Percentiles rank a stretch among this genome's conserved stretches.
These are phyloP conservation scores for Orbilia blumenaviensis DNA, from an alignment of 2,329 filamentous ascomycete genomes.

Conservation along the genomic window DNA sequence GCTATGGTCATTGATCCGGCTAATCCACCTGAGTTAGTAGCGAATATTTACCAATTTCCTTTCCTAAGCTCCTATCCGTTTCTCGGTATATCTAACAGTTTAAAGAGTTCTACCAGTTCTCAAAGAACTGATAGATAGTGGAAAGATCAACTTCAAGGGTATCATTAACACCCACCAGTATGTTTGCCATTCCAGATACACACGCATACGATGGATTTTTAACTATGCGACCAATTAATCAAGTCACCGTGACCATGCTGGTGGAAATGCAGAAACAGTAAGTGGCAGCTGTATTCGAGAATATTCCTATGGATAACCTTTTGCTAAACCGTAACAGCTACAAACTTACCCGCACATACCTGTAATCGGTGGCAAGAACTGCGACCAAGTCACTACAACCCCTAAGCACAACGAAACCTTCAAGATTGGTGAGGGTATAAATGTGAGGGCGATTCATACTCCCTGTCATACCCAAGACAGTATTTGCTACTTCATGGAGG, in stretches of 20 bases:
- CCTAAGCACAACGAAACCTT: conserved; percentile 80
- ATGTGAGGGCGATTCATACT: conserved; percentile 87
- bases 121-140: conserved; percentile 75
- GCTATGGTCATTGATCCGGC: conserved; percentile 82
- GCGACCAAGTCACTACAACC: conserved; percentile 78
- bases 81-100: too few relatives aligned
- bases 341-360: conserved; percentile 71
- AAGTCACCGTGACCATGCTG: conserved; percentile 93
- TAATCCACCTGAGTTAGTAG: conserved; percentile 77
- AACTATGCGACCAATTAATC: not conserved
- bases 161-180: conserved; percentile 99
- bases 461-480: conserved; percentile 98
- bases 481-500: conserved; percentile 88
- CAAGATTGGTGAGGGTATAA: conserved; percentile 80
- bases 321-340: conserved; percentile 62
- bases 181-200: conserved; percentile 59
- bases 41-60: too few relatives aligned
- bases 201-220: not conserved
- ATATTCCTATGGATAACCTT: not conserved
- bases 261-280: conserved; percentile 86
- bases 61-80: too few relatives aligned
- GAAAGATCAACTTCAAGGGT: conserved; percentile 81
- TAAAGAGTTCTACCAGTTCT: conserved; percentile 71
- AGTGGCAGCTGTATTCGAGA: not conserved
- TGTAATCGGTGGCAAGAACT: conserved; percentile 88